Evolutionary conservation across 345 rosid species (phyloP).

Genomic region (Populus simonii): DNA sequence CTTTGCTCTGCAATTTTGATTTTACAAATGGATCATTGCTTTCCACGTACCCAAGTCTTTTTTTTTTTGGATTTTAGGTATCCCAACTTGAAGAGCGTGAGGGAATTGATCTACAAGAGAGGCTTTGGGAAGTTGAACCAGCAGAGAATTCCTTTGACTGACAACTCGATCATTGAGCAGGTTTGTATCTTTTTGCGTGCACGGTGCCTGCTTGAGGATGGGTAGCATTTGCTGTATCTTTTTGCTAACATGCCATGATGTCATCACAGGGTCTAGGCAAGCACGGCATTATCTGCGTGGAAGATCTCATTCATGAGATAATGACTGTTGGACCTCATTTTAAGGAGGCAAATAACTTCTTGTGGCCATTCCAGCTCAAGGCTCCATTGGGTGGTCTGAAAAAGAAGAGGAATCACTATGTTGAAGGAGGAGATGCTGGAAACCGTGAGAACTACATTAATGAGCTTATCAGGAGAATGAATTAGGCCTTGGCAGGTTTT

Average conservation of each 20-base stretch:
- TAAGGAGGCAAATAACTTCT: constrained; percentile 83
- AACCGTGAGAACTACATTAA: constrained; percentile 79
- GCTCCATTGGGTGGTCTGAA: constrained; percentile 82
- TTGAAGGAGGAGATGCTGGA: constrained; percentile 96
- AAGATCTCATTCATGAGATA: constrained; percentile 86
- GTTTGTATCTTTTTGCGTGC: constrained; percentile 22
- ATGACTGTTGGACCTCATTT: constrained; percentile 89
- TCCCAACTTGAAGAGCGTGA: constrained; percentile 89
- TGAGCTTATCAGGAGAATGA: constrained; percentile 87
- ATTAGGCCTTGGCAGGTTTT: constrained; percentile 29
- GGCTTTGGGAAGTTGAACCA: constrained; percentile 82
- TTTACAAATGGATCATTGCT: neutral
- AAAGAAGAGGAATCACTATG: constrained; percentile 94
- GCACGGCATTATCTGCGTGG: constrained; percentile 65
- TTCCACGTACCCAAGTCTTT: neutral
- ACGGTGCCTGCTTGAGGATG: neutral
- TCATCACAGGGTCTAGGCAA: constrained; percentile 57
- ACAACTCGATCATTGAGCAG: constrained; percentile 76
- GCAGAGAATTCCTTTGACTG: constrained; percentile 75
- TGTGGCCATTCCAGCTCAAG: constrained; percentile 95
- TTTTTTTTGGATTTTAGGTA: constrained; percentile 38
- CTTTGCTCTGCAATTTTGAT: neutral
- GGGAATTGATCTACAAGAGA: constrained; percentile 82
- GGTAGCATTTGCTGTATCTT: neutral
- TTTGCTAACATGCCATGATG: neutral